Conservation (phyloP, 139 green algal genomes). For the Microglena sp. region DNA sequence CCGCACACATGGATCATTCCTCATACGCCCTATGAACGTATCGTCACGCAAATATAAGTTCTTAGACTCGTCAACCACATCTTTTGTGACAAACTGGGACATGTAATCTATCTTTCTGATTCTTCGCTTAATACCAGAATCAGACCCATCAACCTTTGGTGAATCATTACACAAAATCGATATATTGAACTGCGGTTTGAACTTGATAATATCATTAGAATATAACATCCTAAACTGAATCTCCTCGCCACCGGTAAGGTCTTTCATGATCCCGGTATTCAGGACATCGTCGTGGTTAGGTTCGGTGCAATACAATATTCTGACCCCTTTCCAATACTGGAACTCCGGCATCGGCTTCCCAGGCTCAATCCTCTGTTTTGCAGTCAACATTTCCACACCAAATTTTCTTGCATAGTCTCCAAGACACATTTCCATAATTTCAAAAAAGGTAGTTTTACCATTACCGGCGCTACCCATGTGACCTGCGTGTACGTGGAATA, state of each 20-base stretch:
- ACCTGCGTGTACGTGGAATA: slow-evolving; percentile 5
- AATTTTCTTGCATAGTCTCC: slow-evolving; percentile 1
- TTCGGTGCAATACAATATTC: slow-evolving; percentile 10
- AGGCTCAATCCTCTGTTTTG: neutral
- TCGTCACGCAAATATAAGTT: neutral
- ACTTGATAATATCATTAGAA: slow-evolving; percentile 5
- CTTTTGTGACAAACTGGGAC: neutral
- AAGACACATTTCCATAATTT: neutral
- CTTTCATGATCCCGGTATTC: slow-evolving; percentile 5
- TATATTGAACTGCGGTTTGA: slow-evolving; percentile 1
- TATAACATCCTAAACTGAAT: neutral
- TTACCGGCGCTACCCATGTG: neutral
- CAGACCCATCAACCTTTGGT: slow-evolving; percentile 1
- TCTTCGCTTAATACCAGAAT: neutral
- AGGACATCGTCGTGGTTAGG: neutral
- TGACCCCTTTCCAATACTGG: neutral
- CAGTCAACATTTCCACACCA: neutral
- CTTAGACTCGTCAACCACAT: neutral
- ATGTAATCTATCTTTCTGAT: slow-evolving; percentile 4
- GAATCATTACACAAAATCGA: slow-evolving; percentile 7
- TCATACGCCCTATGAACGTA: neutral
- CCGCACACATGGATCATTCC: neutral
- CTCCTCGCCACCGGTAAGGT: slow-evolving; percentile 4
- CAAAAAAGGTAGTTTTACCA: slow-evolving; percentile 9
- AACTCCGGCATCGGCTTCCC: slow-evolving; percentile 6